Percentiles rank a stretch among this genome's conserved stretches.
Conservation (phyloP, 2,329 filamentous ascomycete genomes). For the Neofusicoccum parvum region DNA sequence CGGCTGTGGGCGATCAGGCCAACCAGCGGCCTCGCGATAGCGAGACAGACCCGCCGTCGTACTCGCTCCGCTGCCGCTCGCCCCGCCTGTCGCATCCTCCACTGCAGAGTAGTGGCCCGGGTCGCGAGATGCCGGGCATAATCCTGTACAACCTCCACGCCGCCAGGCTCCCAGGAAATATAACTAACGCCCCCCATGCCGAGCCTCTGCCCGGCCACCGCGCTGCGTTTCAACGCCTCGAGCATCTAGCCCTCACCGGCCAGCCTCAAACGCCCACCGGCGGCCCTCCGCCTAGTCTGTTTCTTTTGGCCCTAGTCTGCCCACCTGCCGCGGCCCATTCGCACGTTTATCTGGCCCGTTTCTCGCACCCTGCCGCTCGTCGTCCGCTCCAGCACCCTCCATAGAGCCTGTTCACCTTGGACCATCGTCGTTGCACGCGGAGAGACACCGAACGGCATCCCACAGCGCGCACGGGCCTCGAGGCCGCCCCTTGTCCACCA, state of each 20-base stretch:
- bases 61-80: neutral
- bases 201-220: neutral
- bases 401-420: too few species aligned
- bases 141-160: neutral
- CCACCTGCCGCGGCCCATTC: too few species aligned
- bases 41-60: conserved; percentile 1
- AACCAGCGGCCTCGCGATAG: neutral
- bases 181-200: neutral
- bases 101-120: too few species aligned
- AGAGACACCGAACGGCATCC: neutral
- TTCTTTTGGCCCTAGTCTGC: too few species aligned
- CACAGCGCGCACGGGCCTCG: neutral
- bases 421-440: too few species aligned
- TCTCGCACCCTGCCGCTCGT: too few species aligned
- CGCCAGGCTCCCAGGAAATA: neutral
- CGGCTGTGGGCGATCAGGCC: conserved; percentile 5
- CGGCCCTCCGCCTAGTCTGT: too few species aligned
- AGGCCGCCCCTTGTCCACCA: neutral
- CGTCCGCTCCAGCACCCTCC: too few species aligned
- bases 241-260: neutral
- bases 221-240: neutral
- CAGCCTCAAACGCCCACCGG: too few species aligned
- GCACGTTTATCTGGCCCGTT: too few species aligned
- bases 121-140: neutral
- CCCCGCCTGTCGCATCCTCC: neutral